Base-by-base conservation (phyloP, 2,329 filamentous ascomycete genomes). In the Aspergillus candidus region DNA sequence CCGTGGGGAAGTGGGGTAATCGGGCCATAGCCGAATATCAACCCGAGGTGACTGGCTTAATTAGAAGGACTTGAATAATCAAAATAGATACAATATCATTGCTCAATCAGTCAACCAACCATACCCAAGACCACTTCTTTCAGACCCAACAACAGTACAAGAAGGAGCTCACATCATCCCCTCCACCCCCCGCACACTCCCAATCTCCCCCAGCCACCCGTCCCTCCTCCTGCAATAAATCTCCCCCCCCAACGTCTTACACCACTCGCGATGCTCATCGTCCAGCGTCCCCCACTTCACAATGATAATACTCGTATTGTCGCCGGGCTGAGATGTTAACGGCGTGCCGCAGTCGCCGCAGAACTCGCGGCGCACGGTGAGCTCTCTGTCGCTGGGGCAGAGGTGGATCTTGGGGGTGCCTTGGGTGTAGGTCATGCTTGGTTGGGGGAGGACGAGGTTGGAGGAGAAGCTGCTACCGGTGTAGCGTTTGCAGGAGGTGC, bases 401-500 rank as follows among this genome's bases (percentile, higher is more conserved):
- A 49, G 17, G 40, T 48, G 56, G 11, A 55, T 17, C 36, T 57
- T 58, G 1, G 56, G 56, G 4, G 44, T 40, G 32, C 51, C 52
- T 18, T 39, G 38, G 11, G 51, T 56, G 45, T 49, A 59, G 32
- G 41, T 34, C 11, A 58, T 35, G 3, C 27, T 30, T 3, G 47
- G 34, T 13, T 43, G 32, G 0, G 54, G 47, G 27, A 59, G 34
- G 36, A 54, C 40, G 22, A 59, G 44, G 43, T 58, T 60, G 33
- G 54, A 38, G 4, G 56, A 59, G 46, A 59, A 60, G 33, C 43
- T 43, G 11, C 50, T 48, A 41, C 56, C 55, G 2, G 56, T 56
- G 45, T 59, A 55, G 15, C 53, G 54, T 32, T 59, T 59, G 49
- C 56, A 59, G 43, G 35, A 52, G 33, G 32, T 50, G 46, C 56